phyloP scores from a whole-genome alignment of 768 basidiomycete genomes.

The Pleurotus pulmonarius region DNA sequence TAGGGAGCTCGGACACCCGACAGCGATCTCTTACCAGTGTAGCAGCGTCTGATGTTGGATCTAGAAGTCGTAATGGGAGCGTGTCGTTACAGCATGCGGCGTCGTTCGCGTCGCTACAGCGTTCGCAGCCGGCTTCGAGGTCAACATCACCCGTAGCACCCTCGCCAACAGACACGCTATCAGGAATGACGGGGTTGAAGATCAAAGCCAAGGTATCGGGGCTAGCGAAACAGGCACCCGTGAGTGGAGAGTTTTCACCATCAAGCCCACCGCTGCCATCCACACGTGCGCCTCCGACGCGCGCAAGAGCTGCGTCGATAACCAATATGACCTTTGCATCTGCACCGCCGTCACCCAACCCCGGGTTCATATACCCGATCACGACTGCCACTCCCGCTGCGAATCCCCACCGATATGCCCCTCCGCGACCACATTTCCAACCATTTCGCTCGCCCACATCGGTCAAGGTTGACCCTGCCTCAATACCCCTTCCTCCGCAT shows the following conservation, averaged over 20 bases:
- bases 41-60: conserved; percentile 16
- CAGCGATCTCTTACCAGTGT: conserved; percentile 22
- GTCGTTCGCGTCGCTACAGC: conserved; percentile 33
- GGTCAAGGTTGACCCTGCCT: conserved; percentile 49
- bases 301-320: conserved; percentile 37
- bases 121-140: conserved; percentile 16
- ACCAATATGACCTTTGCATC: conserved; percentile 27
- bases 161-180: conserved; percentile 9
- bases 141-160: conserved; percentile 15
- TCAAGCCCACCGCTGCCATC: conserved; percentile 17
- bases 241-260: conserved; percentile 13
- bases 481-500: conserved; percentile 60
- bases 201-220: conserved; percentile 64
- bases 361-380: conserved; percentile 45
- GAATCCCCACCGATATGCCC: conserved; percentile 52
- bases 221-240: conserved; percentile 32
- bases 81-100: conserved; percentile 32
- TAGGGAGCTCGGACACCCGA: conserved; percentile 30
- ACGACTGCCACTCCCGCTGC: conserved; percentile 52
- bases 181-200: conserved; percentile 20
- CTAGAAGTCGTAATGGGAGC: conserved; percentile 24
- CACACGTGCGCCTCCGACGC: conserved; percentile 22
- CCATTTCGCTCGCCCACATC: conserved; percentile 19
- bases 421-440: conserved; percentile 30
- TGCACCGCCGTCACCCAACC: conserved; percentile 20